A percentile compares a stretch with the other conserved stretches of the same genome.
Conservation (phyloP, 192 early-diverging fungal species). For the Podila horticola region DNA sequence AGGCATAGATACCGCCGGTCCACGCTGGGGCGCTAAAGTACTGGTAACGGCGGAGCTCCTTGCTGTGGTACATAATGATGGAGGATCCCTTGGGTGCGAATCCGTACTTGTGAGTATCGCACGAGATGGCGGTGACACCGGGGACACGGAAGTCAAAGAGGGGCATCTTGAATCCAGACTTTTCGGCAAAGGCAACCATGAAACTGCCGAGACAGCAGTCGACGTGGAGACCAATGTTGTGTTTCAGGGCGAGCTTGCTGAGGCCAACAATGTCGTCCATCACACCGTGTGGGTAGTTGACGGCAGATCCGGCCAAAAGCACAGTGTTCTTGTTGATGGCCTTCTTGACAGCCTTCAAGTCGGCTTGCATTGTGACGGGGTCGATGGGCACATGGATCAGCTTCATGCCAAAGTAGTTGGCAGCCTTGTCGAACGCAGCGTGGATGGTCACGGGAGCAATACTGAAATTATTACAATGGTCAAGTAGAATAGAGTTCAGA, state of each 20-base stretch:
- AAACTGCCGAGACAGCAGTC: constrained; percentile 98
- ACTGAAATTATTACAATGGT: constrained; percentile 51
- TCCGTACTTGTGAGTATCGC: constrained; percentile 99
- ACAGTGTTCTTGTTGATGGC: constrained; percentile 94
- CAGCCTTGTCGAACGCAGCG: constrained; percentile 96
- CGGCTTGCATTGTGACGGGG: constrained; percentile 76
- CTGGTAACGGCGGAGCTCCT: constrained; percentile 86
- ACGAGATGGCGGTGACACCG: constrained; percentile 95
- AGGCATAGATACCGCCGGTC: constrained; percentile 97
- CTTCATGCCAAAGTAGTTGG: constrained; percentile 91
- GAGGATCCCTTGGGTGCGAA: constrained; percentile 99
- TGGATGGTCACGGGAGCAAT: constrained; percentile 94
- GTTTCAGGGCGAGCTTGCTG: constrained; percentile 78
- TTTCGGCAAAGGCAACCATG: constrained; percentile 92
- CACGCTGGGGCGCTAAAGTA: constrained; percentile 93
- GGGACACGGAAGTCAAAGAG: constrained; percentile 89
- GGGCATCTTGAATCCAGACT: constrained; percentile 88
- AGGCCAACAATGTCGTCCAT: constrained; percentile 90
- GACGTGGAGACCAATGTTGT: constrained; percentile 91
- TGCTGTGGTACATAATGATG: constrained; percentile 90
- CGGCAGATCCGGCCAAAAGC: constrained; percentile 90
- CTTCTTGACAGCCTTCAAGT: constrained; percentile 76
- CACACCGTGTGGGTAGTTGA: constrained; percentile 94
- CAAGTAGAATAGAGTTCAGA: neutral
- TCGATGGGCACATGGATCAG: constrained; percentile 88